A percentile compares a stretch with the other conserved stretches of the same genome.
Conservation (phyloP, 208 protist genomes). For the Leishmania tarentolae region DNA sequence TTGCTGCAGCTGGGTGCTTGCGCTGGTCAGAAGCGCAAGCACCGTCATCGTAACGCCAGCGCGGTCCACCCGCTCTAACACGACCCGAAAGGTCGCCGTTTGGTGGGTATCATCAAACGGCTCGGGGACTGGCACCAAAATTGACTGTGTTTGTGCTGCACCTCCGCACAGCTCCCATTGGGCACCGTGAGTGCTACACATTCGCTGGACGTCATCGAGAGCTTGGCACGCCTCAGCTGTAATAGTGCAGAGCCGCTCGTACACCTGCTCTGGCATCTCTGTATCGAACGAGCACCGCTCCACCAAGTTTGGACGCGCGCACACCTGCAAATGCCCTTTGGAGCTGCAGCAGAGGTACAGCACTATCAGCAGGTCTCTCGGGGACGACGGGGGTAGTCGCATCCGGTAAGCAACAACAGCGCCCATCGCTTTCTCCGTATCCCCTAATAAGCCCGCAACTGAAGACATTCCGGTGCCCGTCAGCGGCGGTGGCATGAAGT, state of each 20-base stretch:
- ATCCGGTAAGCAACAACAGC: slow-evolving; percentile 39
- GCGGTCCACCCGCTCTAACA: slow-evolving; percentile 29
- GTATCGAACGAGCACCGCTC: slow-evolving; percentile 12
- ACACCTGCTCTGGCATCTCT: slow-evolving; percentile 31
- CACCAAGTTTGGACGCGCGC: slow-evolving; percentile 43
- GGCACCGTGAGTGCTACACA: slow-evolving; percentile 24
- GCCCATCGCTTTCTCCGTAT: slow-evolving; percentile 35
- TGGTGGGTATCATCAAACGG: slow-evolving; percentile 46
- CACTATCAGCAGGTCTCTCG: slow-evolving; percentile 45
- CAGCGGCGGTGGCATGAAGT: slow-evolving; percentile 45
- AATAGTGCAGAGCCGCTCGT: slow-evolving; percentile 44
- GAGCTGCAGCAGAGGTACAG: slow-evolving; percentile 42
- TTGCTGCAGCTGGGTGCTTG: slow-evolving; percentile 48
- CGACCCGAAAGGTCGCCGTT: slow-evolving; percentile 36
- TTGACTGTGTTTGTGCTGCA: slow-evolving; percentile 10
- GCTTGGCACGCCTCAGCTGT: slow-evolving; percentile 27
- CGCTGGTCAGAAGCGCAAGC: slow-evolving; percentile 35
- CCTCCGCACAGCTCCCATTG: slow-evolving; percentile 9
- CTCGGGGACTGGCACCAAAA: slow-evolving; percentile 22
- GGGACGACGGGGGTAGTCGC: slow-evolving; percentile 14
- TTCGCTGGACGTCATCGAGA: slow-evolving; percentile 33
- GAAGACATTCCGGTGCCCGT: slow-evolving; percentile 43
- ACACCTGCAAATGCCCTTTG: slow-evolving; percentile 29
- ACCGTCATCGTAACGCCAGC: slow-evolving; percentile 35
- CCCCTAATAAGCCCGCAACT: slow-evolving; percentile 45